Base-by-base conservation (phyloP, 2,329 filamentous ascomycete genomes). In the Ophiostoma sp. region DNA sequence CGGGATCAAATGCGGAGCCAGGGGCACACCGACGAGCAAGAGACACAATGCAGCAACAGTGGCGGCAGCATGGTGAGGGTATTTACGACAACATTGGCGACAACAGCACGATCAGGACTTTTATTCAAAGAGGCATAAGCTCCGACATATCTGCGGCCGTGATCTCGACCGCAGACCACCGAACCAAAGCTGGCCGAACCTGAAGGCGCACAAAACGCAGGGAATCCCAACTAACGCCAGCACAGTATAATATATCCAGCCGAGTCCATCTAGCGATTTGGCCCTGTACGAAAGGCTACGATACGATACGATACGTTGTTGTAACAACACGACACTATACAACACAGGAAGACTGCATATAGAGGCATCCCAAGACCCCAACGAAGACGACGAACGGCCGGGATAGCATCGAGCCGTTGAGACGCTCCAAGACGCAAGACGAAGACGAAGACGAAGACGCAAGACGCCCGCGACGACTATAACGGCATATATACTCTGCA, bases 261-360 rank as follows among this genome's bases (percentile, higher is more conserved):
- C 62, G 62, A 65, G 62, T 65, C 68, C 68, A 54, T 23, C 41
- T 68, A 39, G 36, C 36, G 68, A 71, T 67, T 69, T 70, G n/a
- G 66, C 27, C 65, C 66, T 54, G 44, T 67, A 67, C 65, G 65
- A 67, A 67, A 44, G 39, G 36, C 65, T 44, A 67, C 66, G 66
- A 70, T 66, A 70, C 71, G 71, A 74, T 74, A 74, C 71, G 71
- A 74, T 74, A 74, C 72, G 71, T 39, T 68, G 69, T 67, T 74
- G 72, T 73, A 74, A 71, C 72, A 74, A 74, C 72, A 74, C 67
- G 67, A 70, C 65, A 73, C 69, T 68, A 71, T 69, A 72, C 73
- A 69, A 71, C 67, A 60, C 67, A 64, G 66, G 48, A 71, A 41
- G 13, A 57, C 23, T 13, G 44, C 44, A 31, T 66, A 23, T 31